Evolutionary conservation across 1,284 basidiomycete genomes (phyloP), one percentile per base, ranked within the genome.

Genomic region (Ceratobasidium sp.): DNA sequence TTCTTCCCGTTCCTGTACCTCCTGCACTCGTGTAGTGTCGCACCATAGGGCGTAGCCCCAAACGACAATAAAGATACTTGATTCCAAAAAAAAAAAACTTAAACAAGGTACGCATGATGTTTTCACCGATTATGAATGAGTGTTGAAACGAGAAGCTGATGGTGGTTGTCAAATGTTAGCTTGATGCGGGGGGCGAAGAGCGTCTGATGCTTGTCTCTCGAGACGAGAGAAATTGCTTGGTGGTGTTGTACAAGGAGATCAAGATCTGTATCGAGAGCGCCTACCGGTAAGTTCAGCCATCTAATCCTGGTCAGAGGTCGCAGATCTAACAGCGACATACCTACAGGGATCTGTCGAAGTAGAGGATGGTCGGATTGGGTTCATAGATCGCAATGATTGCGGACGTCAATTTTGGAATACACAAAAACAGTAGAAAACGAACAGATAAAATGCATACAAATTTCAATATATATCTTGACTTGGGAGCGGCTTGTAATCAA

Each of bases 141-240:
- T 55, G 23, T 67, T 72, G 59, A 64, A 61, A 47, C 54, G n/a
- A n/a, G n/a, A n/a, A n/a, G n/a, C n/a, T n/a, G n/a, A n/a, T n/a
- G n/a, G 46, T 46, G 8, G 23, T 44, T 28, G 30, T 57, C 41
- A 49, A 18, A 5, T 38, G 6, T 4, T 78, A 96, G 92, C 88
- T 98, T 67, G 97, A 99, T 80, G 91, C 91, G 1, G 96, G 96
- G 21, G 88, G 91, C 21, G 96, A 98, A 66, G 98, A 99, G 80
- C 91, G 91, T 74, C 86, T 99, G 77, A 96, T 98, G 95, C 87
- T 99, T 47, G 90, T 98, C 26, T 91, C 95, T 21, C 86, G 97
- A 77, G 94, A 98, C 82, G 94, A 98, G 80, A 96, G 98, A 83
- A 97, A 92, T 79, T 98, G 97, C 81, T 85, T 99, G 23, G 95